phyloP scores from a whole-genome alignment of 768 basidiomycete species.

The Paxillus ammoniavirescens region DNA sequence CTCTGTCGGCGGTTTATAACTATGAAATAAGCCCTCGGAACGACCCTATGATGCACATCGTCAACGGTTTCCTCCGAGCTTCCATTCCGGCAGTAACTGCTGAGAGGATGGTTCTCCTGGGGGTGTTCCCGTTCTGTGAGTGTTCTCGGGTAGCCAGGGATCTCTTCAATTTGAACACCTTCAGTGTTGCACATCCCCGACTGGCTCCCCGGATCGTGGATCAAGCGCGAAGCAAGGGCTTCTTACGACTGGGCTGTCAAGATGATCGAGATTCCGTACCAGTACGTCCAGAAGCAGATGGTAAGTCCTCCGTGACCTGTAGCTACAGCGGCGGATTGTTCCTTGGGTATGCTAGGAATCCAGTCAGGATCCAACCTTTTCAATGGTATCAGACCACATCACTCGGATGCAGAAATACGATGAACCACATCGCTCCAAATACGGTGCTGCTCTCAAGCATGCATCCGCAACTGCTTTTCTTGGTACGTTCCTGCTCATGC shows the following conservation, averaged over 20 bases:
- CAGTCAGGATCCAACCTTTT: not conserved
- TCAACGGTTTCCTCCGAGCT: not conserved
- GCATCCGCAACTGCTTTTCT: conserved; percentile 5
- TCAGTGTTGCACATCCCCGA: conserved; percentile 10
- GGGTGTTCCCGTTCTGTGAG: conserved; percentile 17
- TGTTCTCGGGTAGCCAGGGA: not conserved
- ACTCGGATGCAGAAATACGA: conserved; percentile 6
- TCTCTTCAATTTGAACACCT: not conserved
- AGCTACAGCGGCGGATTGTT: too few relatives aligned
- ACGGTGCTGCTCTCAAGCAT: not conserved
- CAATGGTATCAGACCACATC: conserved; percentile 10
- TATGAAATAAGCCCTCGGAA: conserved; percentile 11
- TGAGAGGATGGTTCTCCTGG: conserved; percentile 3
- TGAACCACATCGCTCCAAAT: not conserved
- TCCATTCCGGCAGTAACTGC: not conserved
- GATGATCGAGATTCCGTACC: conserved; percentile 4
- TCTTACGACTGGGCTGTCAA: not conserved
- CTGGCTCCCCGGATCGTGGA: conserved; percentile 10
- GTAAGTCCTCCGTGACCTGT: not conserved
- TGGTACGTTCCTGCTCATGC: not conserved
- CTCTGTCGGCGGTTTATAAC: conserved; percentile 10
- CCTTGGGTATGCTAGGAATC: too few relatives aligned
- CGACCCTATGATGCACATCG: conserved; percentile 8
- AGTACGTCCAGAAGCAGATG: conserved; percentile 1
- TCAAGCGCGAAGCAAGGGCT: conserved; percentile 1